A percentile compares a stretch with the other conserved stretches of the same genome.
Evolutionary conservation across 75 land plant species (phyloP).

Genomic region (Ceratopteris richardii): DNA sequence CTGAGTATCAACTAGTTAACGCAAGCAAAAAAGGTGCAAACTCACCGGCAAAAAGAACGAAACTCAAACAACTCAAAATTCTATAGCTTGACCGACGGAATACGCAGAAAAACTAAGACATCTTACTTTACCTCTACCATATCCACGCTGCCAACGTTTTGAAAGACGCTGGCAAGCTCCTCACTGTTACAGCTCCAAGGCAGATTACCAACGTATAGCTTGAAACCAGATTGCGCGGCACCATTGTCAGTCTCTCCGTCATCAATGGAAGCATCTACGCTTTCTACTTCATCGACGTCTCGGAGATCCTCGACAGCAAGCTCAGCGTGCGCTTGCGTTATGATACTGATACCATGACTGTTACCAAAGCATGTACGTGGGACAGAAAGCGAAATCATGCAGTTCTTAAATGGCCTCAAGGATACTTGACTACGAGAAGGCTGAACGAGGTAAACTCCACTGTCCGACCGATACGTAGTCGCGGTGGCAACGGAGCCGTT

Average conservation of each 20-base stretch:
- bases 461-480: not conserved
- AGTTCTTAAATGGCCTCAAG: not conserved
- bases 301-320: not conserved
- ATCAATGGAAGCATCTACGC: not conserved
- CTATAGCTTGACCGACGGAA: no score
- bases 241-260: constrained; percentile 4
- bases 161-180: constrained; percentile 65
- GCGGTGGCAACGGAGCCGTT: not conserved
- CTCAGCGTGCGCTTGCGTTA: not conserved
- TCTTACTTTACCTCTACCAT: constrained; percentile 63
- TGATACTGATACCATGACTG: not conserved
- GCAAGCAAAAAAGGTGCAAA: no score
- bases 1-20: no score
- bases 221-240: constrained; percentile 11
- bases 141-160: constrained; percentile 59
- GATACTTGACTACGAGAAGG: not conserved
- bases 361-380: not conserved
- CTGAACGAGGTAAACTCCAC: not conserved
- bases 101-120: not conserved
- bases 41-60: no score
- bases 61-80: no score
- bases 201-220: constrained; percentile 86
- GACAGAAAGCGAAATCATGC: not conserved
- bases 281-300: not conserved
- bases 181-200: constrained; percentile 74